Conservation (phyloP, 1,284 basidiomycete genomes). For the Sanguinoderma infundibulare region DNA sequence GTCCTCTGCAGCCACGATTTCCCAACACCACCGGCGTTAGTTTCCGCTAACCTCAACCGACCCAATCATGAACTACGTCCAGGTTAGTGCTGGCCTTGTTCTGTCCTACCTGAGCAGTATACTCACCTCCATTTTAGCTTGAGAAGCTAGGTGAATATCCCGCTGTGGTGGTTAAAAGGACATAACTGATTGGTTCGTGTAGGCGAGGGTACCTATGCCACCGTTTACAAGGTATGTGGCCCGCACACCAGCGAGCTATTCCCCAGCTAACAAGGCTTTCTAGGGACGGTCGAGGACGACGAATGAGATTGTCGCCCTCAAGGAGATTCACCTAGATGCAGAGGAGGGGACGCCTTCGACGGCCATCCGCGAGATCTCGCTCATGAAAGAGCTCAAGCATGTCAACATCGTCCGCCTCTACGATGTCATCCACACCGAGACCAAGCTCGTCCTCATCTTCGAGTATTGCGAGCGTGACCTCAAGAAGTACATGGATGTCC, state of each 20-base stretch:
- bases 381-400: conserved; percentile 97
- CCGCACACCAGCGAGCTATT: conserved; percentile 9
- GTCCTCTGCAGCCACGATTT: neutral
- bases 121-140: conserved; percentile 51
- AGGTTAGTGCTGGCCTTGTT: conserved; percentile 44
- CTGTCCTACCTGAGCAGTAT: neutral
- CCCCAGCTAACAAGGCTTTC: neutral
- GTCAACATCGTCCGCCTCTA: conserved; percentile 95
- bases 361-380: conserved; percentile 93
- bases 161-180: neutral
- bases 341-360: conserved; percentile 96
- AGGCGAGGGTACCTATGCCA: conserved; percentile 90
- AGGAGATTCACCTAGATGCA: conserved; percentile 95
- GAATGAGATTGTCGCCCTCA: conserved; percentile 89
- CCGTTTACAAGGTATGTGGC: conserved; percentile 81
- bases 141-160: conserved; percentile 75
- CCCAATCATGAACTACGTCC: conserved; percentile 65
- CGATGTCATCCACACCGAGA: conserved; percentile 98
- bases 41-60: neutral
- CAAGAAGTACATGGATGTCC: conserved; percentile 99
- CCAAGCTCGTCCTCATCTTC: conserved; percentile 98
- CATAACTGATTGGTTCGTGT: conserved; percentile 13
- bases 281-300: conserved; percentile 86
- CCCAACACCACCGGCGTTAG: neutral
- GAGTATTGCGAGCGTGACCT: conserved; percentile 99